Conservation (phyloP, 2,329 filamentous ascomycete species). For the Bipolaris sorokiniana region DNA sequence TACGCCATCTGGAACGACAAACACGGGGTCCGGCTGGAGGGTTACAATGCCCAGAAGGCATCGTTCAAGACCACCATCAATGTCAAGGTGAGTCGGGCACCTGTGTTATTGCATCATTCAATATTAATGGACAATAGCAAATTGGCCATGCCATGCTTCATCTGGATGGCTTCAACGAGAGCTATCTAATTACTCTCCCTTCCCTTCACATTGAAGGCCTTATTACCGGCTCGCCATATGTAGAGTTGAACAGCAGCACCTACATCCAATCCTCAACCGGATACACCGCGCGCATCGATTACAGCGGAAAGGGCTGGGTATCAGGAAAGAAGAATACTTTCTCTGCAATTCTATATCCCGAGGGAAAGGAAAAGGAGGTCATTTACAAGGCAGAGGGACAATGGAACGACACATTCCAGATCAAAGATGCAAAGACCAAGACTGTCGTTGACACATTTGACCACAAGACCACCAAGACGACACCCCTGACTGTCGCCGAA, state of each 20-base stretch:
- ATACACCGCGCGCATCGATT: slow-evolving; percentile 88
- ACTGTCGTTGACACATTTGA: slow-evolving; percentile 53
- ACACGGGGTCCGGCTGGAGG: slow-evolving; percentile 75
- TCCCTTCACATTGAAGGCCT: slow-evolving; percentile 92
- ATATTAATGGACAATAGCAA: slow-evolving; percentile 57
- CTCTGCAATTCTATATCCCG: slow-evolving; percentile 74
- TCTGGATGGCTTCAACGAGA: slow-evolving; percentile 70
- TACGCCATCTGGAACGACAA: slow-evolving; percentile 90
- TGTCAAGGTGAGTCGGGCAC: slow-evolving; percentile 64
- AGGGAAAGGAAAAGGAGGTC: slow-evolving; percentile 71
- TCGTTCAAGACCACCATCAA: slow-evolving; percentile 93
- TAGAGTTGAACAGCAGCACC: slow-evolving; percentile 85
- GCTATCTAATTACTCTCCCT: slow-evolving; percentile 89
- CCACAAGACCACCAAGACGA: slow-evolving; percentile 58
- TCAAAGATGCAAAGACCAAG: slow-evolving; percentile 69
- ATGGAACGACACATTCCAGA: slow-evolving; percentile 84
- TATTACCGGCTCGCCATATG: slow-evolving; percentile 83
- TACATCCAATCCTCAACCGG: slow-evolving; percentile 87
- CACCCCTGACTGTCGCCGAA: slow-evolving; percentile 72
- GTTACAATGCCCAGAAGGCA: slow-evolving; percentile 96
- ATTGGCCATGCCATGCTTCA: slow-evolving; percentile 87
- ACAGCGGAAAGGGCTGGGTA: slow-evolving; percentile 91
- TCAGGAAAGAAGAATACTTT: slow-evolving; percentile 96
- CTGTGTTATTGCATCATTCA: no score
- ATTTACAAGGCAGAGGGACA: slow-evolving; percentile 85